phyloP scores from a whole-genome alignment of 2,329 filamentous ascomycete species.

The Neofusicoccum cordaticola region DNA sequence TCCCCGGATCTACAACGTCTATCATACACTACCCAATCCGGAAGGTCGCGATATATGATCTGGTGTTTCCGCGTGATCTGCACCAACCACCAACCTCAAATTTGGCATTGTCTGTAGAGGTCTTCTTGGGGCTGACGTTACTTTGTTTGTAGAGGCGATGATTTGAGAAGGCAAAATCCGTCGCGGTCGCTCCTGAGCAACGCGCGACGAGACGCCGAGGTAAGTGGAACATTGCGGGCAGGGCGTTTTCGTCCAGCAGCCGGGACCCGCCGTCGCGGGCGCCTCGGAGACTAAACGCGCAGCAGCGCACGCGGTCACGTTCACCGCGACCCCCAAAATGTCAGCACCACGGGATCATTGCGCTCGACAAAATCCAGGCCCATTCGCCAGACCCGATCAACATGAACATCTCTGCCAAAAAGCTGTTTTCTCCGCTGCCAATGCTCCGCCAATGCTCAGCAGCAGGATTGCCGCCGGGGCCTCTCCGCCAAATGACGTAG shows the following conservation, averaged over 20 bases:
- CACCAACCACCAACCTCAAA: not conserved
- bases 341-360: not conserved
- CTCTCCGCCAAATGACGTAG: not conserved
- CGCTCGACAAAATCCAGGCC: not conserved
- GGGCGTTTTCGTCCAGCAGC: not conserved
- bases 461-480: not conserved
- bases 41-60: not conserved
- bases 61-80: not conserved
- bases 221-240: not conserved
- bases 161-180: too few species aligned
- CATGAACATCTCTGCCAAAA: not conserved
- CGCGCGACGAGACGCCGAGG: too few species aligned
- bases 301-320: too few species aligned
- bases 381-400: not conserved
- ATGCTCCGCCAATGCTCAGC: not conserved
- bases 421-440: not conserved
- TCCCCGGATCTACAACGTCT: constrained; percentile 3
- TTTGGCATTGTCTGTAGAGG: too few species aligned
- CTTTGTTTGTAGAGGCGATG: too few species aligned
- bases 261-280: too few species aligned
- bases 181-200: too few species aligned
- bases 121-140: too few species aligned
- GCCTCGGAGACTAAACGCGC: too few species aligned
- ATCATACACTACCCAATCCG: not conserved
- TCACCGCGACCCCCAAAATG: not conserved